Conservation (phyloP, 2,329 filamentous ascomycete genomes). For the Fusarium subglutinans region DNA sequence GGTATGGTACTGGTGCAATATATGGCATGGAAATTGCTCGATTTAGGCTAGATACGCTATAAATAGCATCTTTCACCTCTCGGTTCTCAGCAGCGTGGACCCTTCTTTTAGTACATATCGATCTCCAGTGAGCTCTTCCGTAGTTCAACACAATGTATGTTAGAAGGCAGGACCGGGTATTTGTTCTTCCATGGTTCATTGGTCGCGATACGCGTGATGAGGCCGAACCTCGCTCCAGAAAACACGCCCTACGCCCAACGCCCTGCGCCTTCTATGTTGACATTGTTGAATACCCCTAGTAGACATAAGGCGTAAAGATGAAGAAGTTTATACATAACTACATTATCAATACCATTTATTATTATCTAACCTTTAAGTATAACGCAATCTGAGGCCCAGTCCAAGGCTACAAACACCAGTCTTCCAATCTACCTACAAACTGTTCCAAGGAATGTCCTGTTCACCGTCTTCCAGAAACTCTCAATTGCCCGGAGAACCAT, state of each 20-base stretch:
- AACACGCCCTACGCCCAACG: slow-evolving; percentile 7
- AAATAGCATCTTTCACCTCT: background rate
- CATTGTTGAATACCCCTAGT: background rate
- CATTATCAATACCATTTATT: background rate
- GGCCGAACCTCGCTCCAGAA: background rate
- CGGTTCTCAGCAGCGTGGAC: too few relatives aligned
- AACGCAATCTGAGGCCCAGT: background rate
- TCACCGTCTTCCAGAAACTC: accelerated
- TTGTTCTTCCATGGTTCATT: background rate
- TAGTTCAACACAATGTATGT: background rate
- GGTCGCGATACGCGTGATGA: background rate
- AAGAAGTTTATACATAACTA: background rate
- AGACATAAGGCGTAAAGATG: background rate
- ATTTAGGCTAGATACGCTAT: background rate
- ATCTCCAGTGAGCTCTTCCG: background rate
- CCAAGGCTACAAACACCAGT: background rate
- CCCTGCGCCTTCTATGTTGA: background rate
- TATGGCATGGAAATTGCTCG: background rate
- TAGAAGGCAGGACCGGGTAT: background rate
- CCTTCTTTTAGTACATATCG: background rate
- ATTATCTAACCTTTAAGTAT: background rate
- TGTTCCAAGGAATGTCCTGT: background rate
- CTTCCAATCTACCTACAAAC: too few relatives aligned
- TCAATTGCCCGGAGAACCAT: background rate
- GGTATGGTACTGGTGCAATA: background rate